A percentile compares a stretch with the other conserved stretches of the same genome.
These are phyloP conservation scores for Cercophora newfieldiana DNA, from an alignment of 495 filamentous ascomycete genomes.

Conservation along the genomic window DNA sequence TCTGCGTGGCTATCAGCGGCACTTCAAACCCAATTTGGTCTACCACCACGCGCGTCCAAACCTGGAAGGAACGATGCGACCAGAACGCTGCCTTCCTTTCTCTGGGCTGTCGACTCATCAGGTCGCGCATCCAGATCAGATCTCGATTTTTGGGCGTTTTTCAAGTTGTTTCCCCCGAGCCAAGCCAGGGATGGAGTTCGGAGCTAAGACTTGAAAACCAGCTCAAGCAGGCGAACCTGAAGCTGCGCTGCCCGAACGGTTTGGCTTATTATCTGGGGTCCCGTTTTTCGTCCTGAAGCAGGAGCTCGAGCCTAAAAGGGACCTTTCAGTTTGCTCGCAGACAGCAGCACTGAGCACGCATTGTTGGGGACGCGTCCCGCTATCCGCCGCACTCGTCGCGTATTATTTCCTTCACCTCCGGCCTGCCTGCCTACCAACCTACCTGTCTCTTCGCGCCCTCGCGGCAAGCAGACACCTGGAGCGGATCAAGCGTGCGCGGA, in stretches of 20 bases:
- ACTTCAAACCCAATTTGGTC: conserved; percentile 11
- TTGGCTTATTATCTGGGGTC: conserved; percentile 3
- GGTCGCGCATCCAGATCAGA: not conserved
- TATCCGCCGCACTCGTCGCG: not conserved
- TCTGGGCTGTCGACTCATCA: conserved; percentile 1
- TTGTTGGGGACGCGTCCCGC: too few relatives aligned
- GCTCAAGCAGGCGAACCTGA: conserved; percentile 16
- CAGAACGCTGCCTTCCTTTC: not conserved
- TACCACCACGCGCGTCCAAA: conserved; percentile 12
- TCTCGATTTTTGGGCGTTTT: not conserved
- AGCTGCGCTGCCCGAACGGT: conserved; percentile 5
- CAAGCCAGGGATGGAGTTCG: not conserved
- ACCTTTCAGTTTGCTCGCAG: not conserved
- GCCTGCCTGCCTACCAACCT: not conserved
- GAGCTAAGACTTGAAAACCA: not conserved
- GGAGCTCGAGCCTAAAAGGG: conserved; percentile 7
- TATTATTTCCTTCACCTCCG: conserved; percentile 9
- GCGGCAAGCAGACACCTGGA: not conserved
- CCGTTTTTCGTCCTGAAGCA: not conserved
- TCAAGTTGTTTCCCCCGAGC: not conserved
- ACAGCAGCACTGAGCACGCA: not conserved
- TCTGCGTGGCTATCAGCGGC: conserved; percentile 19
- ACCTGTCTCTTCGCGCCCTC: not conserved
- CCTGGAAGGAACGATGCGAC: conserved; percentile 15
- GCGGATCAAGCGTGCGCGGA: conserved; percentile 1